Evolutionary conservation across 2,329 filamentous ascomycete species (phyloP), one percentile per base, ranked within the genome.

Genomic region (Trichophyton schoenleinii): DNA sequence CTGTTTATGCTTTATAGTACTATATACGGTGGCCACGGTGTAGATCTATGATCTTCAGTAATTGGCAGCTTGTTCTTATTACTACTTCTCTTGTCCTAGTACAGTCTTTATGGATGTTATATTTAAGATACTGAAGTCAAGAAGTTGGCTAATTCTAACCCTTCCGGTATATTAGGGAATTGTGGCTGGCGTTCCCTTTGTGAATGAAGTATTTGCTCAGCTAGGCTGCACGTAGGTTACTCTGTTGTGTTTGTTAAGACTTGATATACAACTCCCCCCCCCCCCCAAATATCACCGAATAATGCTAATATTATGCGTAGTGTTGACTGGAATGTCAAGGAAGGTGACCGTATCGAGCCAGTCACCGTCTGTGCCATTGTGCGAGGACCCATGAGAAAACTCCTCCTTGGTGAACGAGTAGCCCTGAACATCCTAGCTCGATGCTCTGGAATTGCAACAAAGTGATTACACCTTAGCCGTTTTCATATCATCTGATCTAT

Each of bases 381-480:
- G 20, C 82, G 80, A 42, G 94, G 94, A 0, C 91, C 94, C 0
- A 89, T 89, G 13, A 83, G 91, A 61, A 85, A 87, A 64, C 79
- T 96, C 62, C 81, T 99, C 22, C 84, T 96, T n/a, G 94, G 89
- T 58, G 94, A 99, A 79, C 80, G 94, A 58, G 91, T 97, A 2
- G 94, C 91, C 3, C 80, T 99, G 66, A 99, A 99, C 74, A 86
- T 88, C 8, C 82, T 99, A 55, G 88, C 91, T 28, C 82, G 94
- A 62, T 97, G 94, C 75, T 95, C 91, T 0, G 94, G 92, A 49
- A 85, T 99, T 65, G 94, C 94, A 18, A 89, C 87, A 15, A 85
- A 81, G 71, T 85, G 57, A 48, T 22, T 22, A 53, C 31, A 41
- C 9, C 36, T 34, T 13, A 31, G 3, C 22, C 25, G 44, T 62